Base-by-base conservation (phyloP, 2,329 filamentous ascomycete genomes). In the Paramyrothecium sp. region DNA sequence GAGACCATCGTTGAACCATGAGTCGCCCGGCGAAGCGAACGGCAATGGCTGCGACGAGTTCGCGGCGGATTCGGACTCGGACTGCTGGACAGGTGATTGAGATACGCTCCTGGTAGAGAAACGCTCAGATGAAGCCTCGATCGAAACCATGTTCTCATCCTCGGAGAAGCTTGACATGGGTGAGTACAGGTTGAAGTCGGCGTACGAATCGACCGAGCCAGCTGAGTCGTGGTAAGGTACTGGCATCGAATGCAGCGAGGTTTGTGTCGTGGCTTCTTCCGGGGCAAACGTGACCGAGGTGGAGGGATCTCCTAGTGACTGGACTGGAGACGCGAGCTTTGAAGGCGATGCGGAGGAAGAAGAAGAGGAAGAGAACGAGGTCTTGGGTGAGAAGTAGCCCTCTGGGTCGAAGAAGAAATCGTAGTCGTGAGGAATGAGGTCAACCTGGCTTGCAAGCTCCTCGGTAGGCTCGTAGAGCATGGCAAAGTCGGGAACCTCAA, bases 141-240 rank as follows among this genome's bases (percentile, higher is more conserved):
- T 64, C 16, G 69, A 61, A 57, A 69, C 71, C 67, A 74, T 72
- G 13, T 63, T 73, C 49, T 84, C 81, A 58, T 83, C 81, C 56
- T 82, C 80, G 16, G 79, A 72, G 65, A 76, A 76, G 58, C 71
- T 74, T 19, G 79, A 77, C 21, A 71, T 69, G 3, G 82, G 81
- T 53, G 81, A 84, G 72, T 78, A 85, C 17, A 84, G 76, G 65
- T 78, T 80, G 72, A 85, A 85, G 72, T 84, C 82, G 62, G 76
- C 70, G 63, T 84, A 84, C n/a, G 38, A 17, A 68, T 80, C 72
- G 59, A 41, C 65, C 49, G 51, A 60, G 57, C 55, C 56, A 55
- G 57, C 63, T 63, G 26, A 54, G 54, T n/a, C 17, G 20, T 44
- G 7, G 57, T 62, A 67, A 47, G 65, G 66, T 49, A 68, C 58